Evolutionary conservation across 305 asterid genomes (phyloP).

Genomic region (Rubia balearica): DNA sequence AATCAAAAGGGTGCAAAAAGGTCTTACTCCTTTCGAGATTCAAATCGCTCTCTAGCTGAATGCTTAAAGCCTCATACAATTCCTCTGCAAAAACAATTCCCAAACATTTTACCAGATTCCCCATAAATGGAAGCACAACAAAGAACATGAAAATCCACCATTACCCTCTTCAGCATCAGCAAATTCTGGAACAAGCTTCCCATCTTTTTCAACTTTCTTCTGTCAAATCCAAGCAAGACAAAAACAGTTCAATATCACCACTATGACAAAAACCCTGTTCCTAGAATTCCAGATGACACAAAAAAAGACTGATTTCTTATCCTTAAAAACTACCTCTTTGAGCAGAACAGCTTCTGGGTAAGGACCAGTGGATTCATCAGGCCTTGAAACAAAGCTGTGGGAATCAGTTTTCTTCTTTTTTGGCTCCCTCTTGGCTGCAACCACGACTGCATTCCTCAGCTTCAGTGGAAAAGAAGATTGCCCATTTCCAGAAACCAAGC

Average conservation of each 20-base stretch:
- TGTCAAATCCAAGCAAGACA: slow-evolving; percentile 25
- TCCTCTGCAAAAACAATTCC: slow-evolving; percentile 48
- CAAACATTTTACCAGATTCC: background rate
- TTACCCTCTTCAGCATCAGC: slow-evolving; percentile 84
- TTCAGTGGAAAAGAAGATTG: slow-evolving; percentile 22
- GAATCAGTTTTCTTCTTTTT: slow-evolving; percentile 37
- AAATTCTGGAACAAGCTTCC: slow-evolving; percentile 73
- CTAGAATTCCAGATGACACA: too few relatives aligned
- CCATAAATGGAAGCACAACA: slow-evolving; percentile 1
- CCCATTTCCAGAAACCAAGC: slow-evolving; percentile 21
- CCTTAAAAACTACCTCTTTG: slow-evolving; percentile 41
- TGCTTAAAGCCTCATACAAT: slow-evolving; percentile 61
- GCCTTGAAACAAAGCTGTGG: slow-evolving; percentile 55
- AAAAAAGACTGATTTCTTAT: background rate
- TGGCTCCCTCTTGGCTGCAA: slow-evolving; percentile 40
- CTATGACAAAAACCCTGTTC: too few relatives aligned
- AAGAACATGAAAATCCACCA: slow-evolving; percentile 16
- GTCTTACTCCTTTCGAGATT: slow-evolving; percentile 60
- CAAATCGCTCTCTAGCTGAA: slow-evolving; percentile 76
- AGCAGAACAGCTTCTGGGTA: slow-evolving; percentile 82
- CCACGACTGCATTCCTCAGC: slow-evolving; percentile 29
- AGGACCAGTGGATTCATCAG: slow-evolving; percentile 80
- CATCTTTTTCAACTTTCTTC: slow-evolving; percentile 68
- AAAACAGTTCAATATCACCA: background rate
- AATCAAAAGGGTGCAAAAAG: background rate